phyloP scores from a whole-genome alignment of 805 yeast genomes.

The Cyberlindnera samutprakarnensis region DNA sequence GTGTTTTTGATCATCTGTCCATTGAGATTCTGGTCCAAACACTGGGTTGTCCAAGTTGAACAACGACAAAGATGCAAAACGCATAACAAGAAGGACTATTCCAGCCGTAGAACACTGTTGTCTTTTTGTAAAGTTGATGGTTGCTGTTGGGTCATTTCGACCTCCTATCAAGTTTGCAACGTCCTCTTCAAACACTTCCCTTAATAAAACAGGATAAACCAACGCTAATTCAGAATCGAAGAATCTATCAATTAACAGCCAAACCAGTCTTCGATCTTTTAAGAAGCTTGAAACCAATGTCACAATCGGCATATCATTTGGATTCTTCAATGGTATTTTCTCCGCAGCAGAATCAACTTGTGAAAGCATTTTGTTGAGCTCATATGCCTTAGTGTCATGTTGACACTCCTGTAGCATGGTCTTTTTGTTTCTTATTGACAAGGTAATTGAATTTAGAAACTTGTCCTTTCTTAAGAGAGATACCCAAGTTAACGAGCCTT shows the following conservation, averaged over 20 bases:
- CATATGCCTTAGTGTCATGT: neutral
- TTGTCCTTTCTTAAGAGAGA: constrained; percentile 18
- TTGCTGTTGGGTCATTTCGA: constrained; percentile 2
- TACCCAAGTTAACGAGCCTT: constrained; percentile 21
- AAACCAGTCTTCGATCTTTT: constrained; percentile 14
- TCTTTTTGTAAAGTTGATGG: constrained; percentile 13
- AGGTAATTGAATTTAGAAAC: constrained; percentile 14
- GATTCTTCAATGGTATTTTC: neutral
- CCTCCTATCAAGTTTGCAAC: constrained; percentile 14
- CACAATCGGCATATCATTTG: constrained; percentile 1
- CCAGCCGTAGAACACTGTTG: constrained; percentile 16
- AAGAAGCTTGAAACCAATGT: constrained; percentile 4
- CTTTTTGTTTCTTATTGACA: constrained; percentile 6
- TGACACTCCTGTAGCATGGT: neutral
- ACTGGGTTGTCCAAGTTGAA: constrained; percentile 16
- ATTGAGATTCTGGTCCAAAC: neutral
- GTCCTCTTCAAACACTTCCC: constrained; percentile 9
- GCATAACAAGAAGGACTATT: constrained; percentile 15
- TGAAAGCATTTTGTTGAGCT: neutral
- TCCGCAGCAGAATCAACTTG: neutral
- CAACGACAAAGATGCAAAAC: constrained; percentile 16
- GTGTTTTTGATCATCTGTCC: constrained; percentile 11
- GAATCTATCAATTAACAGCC: constrained; percentile 20
- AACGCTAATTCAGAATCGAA: constrained; percentile 17
- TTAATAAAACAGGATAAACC: constrained; percentile 16